Base-by-base conservation (phyloP, 305 asterid species). In the Fraxinus sp. region DNA sequence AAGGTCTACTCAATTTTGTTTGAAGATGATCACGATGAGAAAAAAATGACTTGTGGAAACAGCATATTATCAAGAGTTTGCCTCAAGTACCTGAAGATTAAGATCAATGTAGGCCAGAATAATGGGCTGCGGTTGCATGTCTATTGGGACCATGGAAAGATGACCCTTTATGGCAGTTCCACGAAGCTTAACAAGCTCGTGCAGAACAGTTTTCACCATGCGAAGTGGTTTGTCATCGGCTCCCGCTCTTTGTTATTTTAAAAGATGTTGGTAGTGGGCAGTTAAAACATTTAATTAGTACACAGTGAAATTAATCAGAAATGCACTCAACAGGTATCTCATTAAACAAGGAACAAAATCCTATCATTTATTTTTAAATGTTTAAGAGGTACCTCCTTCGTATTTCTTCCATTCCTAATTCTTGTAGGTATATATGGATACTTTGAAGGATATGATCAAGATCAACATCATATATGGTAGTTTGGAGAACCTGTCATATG, bases 101-200 rank as follows among this genome's bases (percentile, higher is more conserved):
- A 97, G 98, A 87, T 97, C 99, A 24, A 97, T 95, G 85, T 97
- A 95, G 80, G 99, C 99, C 83, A 97, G 98, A 88, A 97, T 95
- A 80, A 97, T 97, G 36, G 99, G 98, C 74, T 92, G 97, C 0
- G 98, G 99, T 87, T 93, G 98, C 94, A 90, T 92, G 89, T 97
- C 99, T 84, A 97, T 95, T 24, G 98, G 98, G 81, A 95, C 98
- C 97, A 93, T 89, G 62, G 99, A 97, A 74, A 97, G 96, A 87
- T 97, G 99, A 36, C 98, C 99, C 88, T 97, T 97, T 80, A 97
- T 97, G 83, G 98, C 97, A 86, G 98, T 97, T 85, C 98, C 98
- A 32, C 97, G 97, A 88, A 97, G 97, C 89, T 97, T 97, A 78
- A 97, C 99, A 88, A 97, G 98, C 87, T 97, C 99, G 39, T 95